Evolutionary conservation across 1,284 basidiomycete species (phyloP).

Genomic region (Ustilago shanxiensis): DNA sequence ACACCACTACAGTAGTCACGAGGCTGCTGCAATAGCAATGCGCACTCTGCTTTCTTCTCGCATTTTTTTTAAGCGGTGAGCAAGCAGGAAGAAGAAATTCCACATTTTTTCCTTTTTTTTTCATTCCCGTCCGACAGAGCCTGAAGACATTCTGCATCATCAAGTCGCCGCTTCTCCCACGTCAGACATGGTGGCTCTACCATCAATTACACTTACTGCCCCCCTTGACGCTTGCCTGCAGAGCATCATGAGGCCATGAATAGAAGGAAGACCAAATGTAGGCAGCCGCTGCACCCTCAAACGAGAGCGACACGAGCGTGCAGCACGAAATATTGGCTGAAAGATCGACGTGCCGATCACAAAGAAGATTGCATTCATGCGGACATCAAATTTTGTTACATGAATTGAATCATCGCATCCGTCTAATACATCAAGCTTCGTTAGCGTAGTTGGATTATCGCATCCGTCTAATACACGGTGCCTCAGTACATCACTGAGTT

Average conservation of each 20-base stretch:
- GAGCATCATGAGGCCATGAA: no score
- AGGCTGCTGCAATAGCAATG: slow-evolving; percentile 14
- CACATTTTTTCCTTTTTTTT: not conserved
- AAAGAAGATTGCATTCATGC: not conserved
- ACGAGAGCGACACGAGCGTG: not conserved
- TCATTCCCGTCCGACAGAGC: slow-evolving; percentile 34
- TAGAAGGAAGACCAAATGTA: no score
- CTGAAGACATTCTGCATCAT: not conserved
- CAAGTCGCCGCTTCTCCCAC: not conserved
- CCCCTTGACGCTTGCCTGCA: no score
- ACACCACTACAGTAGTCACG: slow-evolving; percentile 20
- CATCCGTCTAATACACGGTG: slow-evolving; percentile 47
- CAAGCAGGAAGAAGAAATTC: slow-evolving; percentile 15
- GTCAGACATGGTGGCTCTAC: not conserved
- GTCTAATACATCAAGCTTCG: slow-evolving; percentile 44
- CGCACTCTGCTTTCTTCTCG: slow-evolving; percentile 11
- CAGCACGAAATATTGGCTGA: not conserved
- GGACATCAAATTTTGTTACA: not conserved
- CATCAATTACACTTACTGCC: not conserved
- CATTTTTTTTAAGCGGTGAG: not conserved
- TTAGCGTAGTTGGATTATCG: slow-evolving; percentile 55
- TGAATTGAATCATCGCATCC: slow-evolving; percentile 44
- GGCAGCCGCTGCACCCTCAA: no score
- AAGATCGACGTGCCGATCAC: slow-evolving; percentile 9
- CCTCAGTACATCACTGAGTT: slow-evolving; percentile 30